Evolutionary conservation across 257 asterid genomes (phyloP), one percentile per base, ranked within the genome.

Genomic region (Leonotis leonurus): DNA sequence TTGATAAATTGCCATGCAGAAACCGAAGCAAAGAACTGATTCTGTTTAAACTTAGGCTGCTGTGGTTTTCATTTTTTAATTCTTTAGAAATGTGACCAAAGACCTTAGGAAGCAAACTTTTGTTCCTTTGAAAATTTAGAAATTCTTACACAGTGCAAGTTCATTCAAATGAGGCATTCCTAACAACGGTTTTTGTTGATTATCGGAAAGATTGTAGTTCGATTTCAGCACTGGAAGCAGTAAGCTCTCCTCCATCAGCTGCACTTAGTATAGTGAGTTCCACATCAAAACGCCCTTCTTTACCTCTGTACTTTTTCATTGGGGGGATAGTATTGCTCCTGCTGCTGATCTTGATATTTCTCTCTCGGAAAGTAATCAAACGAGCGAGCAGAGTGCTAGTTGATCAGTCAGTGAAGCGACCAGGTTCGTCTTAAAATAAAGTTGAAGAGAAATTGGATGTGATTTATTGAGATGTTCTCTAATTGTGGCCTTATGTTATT

Each of bases 321-420:
- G 95, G 86, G 20, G 88, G 75, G 25, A 43, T 85, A 44, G 57
- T 83, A 50, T 16, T 81, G 44, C 77, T 88, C 35, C 74, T 78
- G n/a, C 6, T 80, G 60, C 73, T 78, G 17, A 70, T 85, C 68
- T 69, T 88, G 48, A 33, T 81, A 40, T 62, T 78, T 30, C 18
- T 78, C 64, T 51, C 78, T 64, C 73, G 79, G 54, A 80, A 70
- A 69, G 30, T 65, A 48, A 49, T 75, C 73, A 73, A 68, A 68
- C 77, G 69, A 1, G 63, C 54, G 18, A 67, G 64, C 36, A 73
- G 62, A 63, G 62, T 49, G 51, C 52, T 78, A 37, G 35, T 73
- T 58, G 52, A 68, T 54, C 51, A 70, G 26, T 46, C 63, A 53
- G 37, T 53, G 66, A 81, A 68, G 67, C 71, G 26, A 63, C 70